Conservation (phyloP, 257 asterid species). For the Ligustrum vulgare region DNA sequence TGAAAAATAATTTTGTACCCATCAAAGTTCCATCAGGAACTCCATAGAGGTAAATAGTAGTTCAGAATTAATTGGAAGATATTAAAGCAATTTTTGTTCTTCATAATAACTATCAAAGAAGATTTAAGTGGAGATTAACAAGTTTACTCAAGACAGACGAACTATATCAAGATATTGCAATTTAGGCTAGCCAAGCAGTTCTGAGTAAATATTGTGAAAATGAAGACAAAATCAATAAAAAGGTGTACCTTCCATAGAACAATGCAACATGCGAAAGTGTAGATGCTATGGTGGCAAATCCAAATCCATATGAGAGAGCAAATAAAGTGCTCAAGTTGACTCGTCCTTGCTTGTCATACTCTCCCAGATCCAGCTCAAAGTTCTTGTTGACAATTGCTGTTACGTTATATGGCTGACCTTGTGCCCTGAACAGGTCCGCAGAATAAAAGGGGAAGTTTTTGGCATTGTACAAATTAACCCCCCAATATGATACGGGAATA, state of each 20-base stretch:
- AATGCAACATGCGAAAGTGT: conserved; percentile 64
- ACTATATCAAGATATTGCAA: background rate
- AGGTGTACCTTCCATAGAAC: conserved; percentile 67
- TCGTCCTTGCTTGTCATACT: conserved; percentile 59
- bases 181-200: background rate
- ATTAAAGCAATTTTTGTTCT: too few species aligned
- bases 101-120: background rate
- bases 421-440: conserved; percentile 47
- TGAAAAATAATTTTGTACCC: too few species aligned
- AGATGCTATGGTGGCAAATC: conserved; percentile 81
- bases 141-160: background rate
- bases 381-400: conserved; percentile 41
- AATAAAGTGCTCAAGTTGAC: conserved; percentile 63
- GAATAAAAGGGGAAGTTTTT: conserved; percentile 62
- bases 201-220: background rate
- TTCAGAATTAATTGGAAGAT: too few species aligned
- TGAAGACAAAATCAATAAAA: background rate
- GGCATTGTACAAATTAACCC: conserved; percentile 59
- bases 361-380: conserved; percentile 46
- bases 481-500: conserved; percentile 73
- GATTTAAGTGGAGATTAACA: background rate
- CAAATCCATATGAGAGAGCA: conserved; percentile 67
- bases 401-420: conserved; percentile 56
- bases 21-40: too few species aligned
- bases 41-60: too few species aligned